Evolutionary conservation across 108 stramenopile genomes (phyloP).

Genomic region (Pseudonitzschia delicatissima): DNA sequence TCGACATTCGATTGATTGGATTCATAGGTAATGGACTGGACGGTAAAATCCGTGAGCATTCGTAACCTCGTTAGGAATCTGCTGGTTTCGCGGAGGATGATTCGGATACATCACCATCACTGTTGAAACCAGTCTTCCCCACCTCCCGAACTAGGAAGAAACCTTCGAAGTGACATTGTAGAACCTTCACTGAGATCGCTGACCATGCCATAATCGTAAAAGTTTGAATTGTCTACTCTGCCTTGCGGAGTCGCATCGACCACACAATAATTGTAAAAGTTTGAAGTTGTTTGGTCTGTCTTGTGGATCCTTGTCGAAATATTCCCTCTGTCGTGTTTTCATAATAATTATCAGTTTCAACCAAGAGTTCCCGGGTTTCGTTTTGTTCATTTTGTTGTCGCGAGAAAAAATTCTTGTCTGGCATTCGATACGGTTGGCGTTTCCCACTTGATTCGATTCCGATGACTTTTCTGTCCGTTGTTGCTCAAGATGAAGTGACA

Average conservation of each 20-base stretch:
- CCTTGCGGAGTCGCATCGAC: too few species aligned
- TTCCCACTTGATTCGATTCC: slow-evolving; percentile 5
- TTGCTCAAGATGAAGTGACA: too few species aligned
- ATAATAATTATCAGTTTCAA: neutral
- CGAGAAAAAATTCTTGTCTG: neutral
- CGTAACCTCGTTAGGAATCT: neutral
- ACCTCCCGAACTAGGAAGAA: too few species aligned
- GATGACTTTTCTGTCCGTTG: neutral
- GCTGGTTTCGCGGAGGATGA: neutral
- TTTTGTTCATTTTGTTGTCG: too few species aligned
- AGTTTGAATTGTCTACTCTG: too few species aligned
- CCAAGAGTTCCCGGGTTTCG: too few species aligned
- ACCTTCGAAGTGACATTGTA: neutral
- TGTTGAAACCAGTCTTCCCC: neutral
- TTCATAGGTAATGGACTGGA: neutral
- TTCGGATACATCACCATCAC: neutral
- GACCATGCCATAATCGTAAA: neutral
- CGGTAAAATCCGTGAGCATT: neutral
- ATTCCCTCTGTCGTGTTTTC: too few species aligned
- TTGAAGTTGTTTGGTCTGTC: too few species aligned
- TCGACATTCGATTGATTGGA: neutral
- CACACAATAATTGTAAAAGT: too few species aligned
- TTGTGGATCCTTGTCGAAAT: too few species aligned
- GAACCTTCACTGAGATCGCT: neutral
- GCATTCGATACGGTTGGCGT: slow-evolving; percentile 3